Conservation (phyloP, 2,329 filamentous ascomycete genomes). For the Cytospora piceae region DNA sequence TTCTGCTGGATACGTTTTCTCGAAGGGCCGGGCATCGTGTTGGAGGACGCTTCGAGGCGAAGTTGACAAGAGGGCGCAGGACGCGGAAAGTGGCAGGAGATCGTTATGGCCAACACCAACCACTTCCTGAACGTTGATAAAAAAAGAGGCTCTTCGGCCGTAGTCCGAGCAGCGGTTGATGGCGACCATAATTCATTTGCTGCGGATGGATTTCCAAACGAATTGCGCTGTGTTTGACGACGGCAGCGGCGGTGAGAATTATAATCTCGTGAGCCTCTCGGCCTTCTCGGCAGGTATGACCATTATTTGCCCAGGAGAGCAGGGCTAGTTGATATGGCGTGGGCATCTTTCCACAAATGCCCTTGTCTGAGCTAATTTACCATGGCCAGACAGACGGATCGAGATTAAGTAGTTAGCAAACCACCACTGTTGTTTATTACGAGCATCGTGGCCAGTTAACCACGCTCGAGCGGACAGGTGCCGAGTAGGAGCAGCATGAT, state of each 20-base stretch:
- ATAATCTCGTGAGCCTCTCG: not conserved
- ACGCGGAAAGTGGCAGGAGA: conserved; percentile 4
- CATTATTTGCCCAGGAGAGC: not conserved
- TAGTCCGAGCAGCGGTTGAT: not conserved
- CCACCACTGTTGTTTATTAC: not conserved
- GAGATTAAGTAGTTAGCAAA: not conserved
- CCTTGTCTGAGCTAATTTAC: conserved; percentile 17
- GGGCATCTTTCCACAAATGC: conserved; percentile 21
- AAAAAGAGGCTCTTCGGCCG: not conserved
- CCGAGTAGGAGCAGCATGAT: conserved; percentile 12
- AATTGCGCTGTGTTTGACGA: not conserved
- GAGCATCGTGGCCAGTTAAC: not conserved
- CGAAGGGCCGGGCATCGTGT: conserved; percentile 19
- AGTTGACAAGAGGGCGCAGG: conserved; percentile 6
- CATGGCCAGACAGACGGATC: conserved; percentile 15
- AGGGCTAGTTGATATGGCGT: not conserved
- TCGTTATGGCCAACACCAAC: not conserved
- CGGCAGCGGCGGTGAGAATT: not conserved
- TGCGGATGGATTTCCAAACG: not conserved
- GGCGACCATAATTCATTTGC: not conserved
- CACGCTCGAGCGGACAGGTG: conserved; percentile 14
- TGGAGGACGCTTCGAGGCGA: not conserved
- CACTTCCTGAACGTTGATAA: not conserved
- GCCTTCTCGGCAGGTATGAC: not conserved
- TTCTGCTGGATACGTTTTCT: conserved; percentile 16